phyloP scores from a whole-genome alignment of 164 flowering plant genomes.

The Buxus sempervirens region DNA sequence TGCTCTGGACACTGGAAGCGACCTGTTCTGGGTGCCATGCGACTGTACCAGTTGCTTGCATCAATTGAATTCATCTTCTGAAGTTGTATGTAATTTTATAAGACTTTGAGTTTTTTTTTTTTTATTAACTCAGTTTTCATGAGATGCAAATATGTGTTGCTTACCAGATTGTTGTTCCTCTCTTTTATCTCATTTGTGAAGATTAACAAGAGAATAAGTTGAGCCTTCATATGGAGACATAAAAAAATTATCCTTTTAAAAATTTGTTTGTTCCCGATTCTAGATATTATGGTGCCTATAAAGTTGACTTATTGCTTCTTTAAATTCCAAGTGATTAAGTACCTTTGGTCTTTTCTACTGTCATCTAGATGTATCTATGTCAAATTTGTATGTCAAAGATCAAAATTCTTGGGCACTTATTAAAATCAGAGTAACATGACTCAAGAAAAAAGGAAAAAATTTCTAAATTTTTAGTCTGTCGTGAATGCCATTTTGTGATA shows the following conservation, averaged over 20 bases:
- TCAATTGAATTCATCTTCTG: constrained; percentile 20
- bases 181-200: background rate
- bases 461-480: background rate
- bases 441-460: background rate
- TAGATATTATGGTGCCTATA: background rate
- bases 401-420: background rate
- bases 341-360: background rate
- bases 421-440: background rate
- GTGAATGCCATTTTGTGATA: background rate
- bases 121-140: background rate
- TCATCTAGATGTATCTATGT: background rate
- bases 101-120: background rate
- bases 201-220: background rate
- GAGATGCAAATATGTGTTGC: no score
- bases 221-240: background rate
- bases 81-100: constrained; percentile 32
- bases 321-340: background rate
- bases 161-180: background rate
- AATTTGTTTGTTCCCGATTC: background rate
- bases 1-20: constrained; percentile 93
- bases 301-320: background rate
- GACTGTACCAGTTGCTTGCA: constrained; percentile 53
- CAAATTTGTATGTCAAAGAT: background rate
- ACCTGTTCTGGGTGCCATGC: constrained; percentile 90
- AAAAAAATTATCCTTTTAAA: no score